Evolutionary conservation across 1,284 basidiomycete genomes (phyloP).

Genomic region (Moesziomyces aphidis): DNA sequence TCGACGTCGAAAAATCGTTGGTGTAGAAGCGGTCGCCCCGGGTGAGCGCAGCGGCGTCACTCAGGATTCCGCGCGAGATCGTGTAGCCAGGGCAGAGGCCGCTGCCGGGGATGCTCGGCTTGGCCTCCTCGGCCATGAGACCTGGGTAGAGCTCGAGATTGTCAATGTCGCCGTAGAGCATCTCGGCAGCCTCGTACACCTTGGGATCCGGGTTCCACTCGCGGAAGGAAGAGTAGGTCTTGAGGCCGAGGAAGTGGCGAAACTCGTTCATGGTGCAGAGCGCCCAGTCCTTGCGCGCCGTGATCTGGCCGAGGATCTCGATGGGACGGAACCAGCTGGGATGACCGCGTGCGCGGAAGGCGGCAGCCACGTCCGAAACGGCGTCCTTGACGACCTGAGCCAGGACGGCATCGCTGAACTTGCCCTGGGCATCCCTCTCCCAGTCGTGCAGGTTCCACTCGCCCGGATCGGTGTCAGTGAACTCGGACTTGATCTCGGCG

Average conservation of each 20-base stretch:
- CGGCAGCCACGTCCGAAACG: conserved; percentile 75
- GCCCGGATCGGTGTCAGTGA: conserved; percentile 62
- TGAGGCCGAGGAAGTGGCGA: conserved; percentile 70
- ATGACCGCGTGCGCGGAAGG: conserved; percentile 82
- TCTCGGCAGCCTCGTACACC: conserved; percentile 79
- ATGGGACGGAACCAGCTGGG: conserved; percentile 80
- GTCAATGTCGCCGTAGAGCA: conserved; percentile 73
- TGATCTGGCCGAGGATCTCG: conserved; percentile 84
- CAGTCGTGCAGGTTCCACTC: conserved; percentile 76
- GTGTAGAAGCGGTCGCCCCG: conserved; percentile 86
- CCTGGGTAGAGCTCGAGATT: conserved; percentile 80
- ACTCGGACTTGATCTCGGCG: conserved; percentile 47
- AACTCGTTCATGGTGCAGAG: conserved; percentile 88
- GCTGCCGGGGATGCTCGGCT: conserved; percentile 80
- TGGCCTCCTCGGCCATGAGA: conserved; percentile 75
- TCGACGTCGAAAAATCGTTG: conserved; percentile 80
- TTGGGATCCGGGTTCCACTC: conserved; percentile 85
- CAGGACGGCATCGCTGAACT: conserved; percentile 79
- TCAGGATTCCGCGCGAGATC: conserved; percentile 84
- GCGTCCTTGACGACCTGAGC: conserved; percentile 69
- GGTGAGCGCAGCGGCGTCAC: conserved; percentile 85
- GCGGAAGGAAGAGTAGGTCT: conserved; percentile 69
- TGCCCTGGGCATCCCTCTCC: conserved; percentile 74
- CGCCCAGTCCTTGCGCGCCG: conserved; percentile 79
- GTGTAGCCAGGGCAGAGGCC: conserved; percentile 84